phyloP scores from a whole-genome alignment of 495 filamentous ascomycete genomes.

The Hypoxylon fuscum region DNA sequence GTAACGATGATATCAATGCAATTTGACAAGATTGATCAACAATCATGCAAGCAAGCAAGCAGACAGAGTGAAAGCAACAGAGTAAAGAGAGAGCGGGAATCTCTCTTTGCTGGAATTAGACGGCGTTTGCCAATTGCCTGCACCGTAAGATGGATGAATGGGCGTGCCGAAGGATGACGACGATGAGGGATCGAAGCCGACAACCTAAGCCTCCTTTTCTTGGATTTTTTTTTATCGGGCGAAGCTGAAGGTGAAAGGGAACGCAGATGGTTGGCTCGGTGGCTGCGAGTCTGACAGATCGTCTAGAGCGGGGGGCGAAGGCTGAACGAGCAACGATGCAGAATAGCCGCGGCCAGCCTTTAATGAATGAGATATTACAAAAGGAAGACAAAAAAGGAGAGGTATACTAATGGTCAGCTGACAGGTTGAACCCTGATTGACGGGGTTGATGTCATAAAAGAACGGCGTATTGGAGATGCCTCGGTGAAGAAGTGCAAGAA shows the following conservation, averaged over 20 bases:
- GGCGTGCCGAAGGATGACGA: constrained; percentile 20
- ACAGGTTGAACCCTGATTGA: constrained; percentile 2
- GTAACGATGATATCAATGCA: constrained; percentile 4
- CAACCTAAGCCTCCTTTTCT: too few species aligned
- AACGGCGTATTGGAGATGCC: constrained; percentile 1
- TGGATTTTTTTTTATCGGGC: constrained; percentile 6
- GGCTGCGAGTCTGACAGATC: constrained; percentile 28
- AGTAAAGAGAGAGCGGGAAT: constrained; percentile 10
- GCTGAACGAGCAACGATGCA: constrained; percentile 21
- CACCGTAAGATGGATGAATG: constrained; percentile 7
- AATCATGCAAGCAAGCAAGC: constrained; percentile 27
- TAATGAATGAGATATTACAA: constrained; percentile 1
- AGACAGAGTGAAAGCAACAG: not conserved
- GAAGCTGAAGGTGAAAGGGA: constrained; percentile 22
- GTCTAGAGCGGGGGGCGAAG: constrained; percentile 17
- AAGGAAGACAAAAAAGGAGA: not conserved
- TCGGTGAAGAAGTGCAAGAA: not conserved
- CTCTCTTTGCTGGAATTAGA: constrained; percentile 14
- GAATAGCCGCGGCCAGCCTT: constrained; percentile 8
- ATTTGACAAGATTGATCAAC: constrained; percentile 41
- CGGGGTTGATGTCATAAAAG: constrained; percentile 8
- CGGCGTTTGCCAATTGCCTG: not conserved
- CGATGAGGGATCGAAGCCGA: constrained; percentile 2
- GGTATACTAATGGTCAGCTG: constrained; percentile 1
- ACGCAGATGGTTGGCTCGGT: constrained; percentile 15